A percentile compares a stretch with the other conserved stretches of the same genome.
Evolutionary conservation across 2,329 filamentous ascomycete genomes (phyloP).

Genomic region (Calonectria pauciramosa): DNA sequence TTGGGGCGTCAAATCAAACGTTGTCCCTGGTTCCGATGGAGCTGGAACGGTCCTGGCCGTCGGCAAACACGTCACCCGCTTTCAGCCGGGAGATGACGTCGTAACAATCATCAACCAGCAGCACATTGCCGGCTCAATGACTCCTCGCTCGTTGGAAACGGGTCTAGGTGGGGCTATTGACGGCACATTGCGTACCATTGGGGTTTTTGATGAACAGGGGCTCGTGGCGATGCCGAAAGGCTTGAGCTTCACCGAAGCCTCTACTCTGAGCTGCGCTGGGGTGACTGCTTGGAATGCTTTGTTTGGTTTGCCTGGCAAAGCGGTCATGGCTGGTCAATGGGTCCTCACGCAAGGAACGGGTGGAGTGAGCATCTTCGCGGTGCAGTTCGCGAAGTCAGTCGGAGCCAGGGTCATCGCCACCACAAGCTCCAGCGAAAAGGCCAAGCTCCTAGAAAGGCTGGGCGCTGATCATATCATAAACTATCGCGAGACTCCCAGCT

Average conservation of each 20-base stretch:
- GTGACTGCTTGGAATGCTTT: slow-evolving; percentile 71
- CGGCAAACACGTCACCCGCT: slow-evolving; percentile 20
- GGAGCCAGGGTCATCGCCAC: slow-evolving; percentile 59
- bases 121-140: slow-evolving; percentile 59
- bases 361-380: slow-evolving; percentile 57
- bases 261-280: slow-evolving; percentile 65
- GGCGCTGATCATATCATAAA: slow-evolving; percentile 60
- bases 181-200: slow-evolving; percentile 49
- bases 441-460: slow-evolving; percentile 51
- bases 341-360: slow-evolving; percentile 59
- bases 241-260: slow-evolving; percentile 60
- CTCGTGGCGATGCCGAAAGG: slow-evolving; percentile 70
- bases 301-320: slow-evolving; percentile 58
- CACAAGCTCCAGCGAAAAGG: slow-evolving; percentile 54
- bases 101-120: slow-evolving; percentile 69
- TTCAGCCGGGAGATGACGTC: slow-evolving; percentile 6
- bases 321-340: slow-evolving; percentile 49
- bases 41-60: slow-evolving; percentile 14
- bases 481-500: slow-evolving; percentile 55
- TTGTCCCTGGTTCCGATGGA: slow-evolving; percentile 22
- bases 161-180: slow-evolving; percentile 43
- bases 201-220: slow-evolving; percentile 61
- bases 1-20: slow-evolving; percentile 56
- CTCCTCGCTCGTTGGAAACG: background rate
- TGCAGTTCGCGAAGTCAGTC: slow-evolving; percentile 57